Evolutionary conservation across 495 filamentous ascomycete genomes (phyloP).

Genomic region (Hypoxylon intermedium): DNA sequence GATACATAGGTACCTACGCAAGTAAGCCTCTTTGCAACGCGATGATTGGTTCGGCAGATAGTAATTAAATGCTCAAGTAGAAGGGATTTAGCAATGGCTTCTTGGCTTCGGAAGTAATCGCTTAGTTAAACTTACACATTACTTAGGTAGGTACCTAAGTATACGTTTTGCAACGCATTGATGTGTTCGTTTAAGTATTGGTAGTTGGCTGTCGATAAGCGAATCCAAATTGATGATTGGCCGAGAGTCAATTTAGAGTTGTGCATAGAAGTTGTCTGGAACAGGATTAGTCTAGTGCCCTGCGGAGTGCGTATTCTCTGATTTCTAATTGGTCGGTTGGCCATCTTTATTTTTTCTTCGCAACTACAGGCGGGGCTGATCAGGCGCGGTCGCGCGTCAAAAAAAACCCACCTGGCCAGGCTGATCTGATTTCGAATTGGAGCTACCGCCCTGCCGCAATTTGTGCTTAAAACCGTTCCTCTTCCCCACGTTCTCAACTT

Average conservation of each 20-base stretch:
- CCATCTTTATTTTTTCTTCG: conserved; percentile 39
- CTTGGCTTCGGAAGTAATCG: no score
- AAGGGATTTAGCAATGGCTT: no score
- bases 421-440: conserved; percentile 55
- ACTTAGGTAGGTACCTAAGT: no score
- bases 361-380: conserved; percentile 30
- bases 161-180: no score
- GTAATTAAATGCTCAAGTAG: no score
- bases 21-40: no score
- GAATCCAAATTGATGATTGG: conserved; percentile 43
- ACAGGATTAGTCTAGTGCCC: conserved; percentile 5
- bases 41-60: no score
- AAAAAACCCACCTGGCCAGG: no score
- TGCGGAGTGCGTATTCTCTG: conserved; percentile 5
- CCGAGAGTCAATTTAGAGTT: conserved; percentile 17
- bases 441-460: conserved; percentile 37
- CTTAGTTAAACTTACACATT: no score
- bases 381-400: conserved; percentile 35
- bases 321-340: conserved; percentile 28
- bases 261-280: conserved; percentile 9
- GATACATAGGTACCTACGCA: no score
- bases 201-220: no score
- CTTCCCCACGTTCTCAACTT: conserved; percentile 53
- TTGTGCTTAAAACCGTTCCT: conserved; percentile 51
- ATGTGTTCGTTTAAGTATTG: no score